A percentile compares a stretch with the other conserved stretches of the same genome.
phyloP scores from a whole-genome alignment of 192 early-diverging fungal genomes.

The Backusella sp. region DNA sequence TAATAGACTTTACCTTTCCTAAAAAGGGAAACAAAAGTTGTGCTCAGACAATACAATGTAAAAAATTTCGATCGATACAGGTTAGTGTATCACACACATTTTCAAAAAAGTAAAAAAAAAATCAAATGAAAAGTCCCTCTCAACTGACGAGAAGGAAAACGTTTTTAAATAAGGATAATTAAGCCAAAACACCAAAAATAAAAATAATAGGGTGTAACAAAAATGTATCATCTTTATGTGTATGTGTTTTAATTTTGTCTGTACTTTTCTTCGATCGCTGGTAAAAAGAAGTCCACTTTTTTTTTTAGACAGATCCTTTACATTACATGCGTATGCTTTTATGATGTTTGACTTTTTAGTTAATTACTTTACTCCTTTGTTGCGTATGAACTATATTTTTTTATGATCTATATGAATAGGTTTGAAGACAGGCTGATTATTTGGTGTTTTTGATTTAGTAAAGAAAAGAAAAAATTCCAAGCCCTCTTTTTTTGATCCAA shows the following conservation, averaged over 20 bases:
- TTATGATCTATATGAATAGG: not conserved
- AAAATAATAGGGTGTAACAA: not conserved
- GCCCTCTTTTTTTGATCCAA: not conserved
- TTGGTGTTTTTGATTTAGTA: not conserved
- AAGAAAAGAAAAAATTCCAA: not conserved
- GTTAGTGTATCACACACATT: conserved; percentile 5
- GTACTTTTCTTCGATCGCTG: not conserved
- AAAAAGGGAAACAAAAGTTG: not conserved
- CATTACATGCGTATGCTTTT: not conserved
- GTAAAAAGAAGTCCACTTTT: not conserved
- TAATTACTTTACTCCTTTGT: not conserved
- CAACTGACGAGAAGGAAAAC: not conserved
- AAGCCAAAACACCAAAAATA: not conserved
- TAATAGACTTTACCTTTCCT: not conserved
- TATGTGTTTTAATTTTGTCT: not conserved
- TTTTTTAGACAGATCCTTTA: not conserved
- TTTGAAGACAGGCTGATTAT: not conserved
- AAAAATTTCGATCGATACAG: not conserved
- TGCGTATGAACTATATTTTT: not conserved
- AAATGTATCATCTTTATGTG: not conserved
- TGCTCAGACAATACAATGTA: not conserved
- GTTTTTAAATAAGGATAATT: not conserved
- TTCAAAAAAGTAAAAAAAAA: not conserved
- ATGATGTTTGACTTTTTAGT: not conserved
- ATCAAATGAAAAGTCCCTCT: not conserved